Evolutionary conservation across 305 asterid genomes (phyloP), one percentile per base, ranked within the genome.

Genomic region (Petunia hybrid): DNA sequence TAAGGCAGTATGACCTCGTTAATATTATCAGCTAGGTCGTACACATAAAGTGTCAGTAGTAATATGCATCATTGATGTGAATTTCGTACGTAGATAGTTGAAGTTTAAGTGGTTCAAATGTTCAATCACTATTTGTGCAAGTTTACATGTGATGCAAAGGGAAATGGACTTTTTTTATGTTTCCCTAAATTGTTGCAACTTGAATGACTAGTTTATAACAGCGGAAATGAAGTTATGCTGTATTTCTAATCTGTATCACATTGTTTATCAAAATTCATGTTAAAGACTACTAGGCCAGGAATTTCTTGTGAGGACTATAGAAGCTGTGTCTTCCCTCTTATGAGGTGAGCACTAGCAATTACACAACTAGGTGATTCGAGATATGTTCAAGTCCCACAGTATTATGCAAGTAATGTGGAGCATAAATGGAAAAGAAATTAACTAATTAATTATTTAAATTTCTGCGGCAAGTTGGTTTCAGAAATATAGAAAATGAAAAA

Each of bases 11-110:
- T 51, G 64, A 38, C 64, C 78, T 74, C 64, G 63, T 74, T 74
- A 74, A 53, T 74, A 74, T 74, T 74, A 36, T 35, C 78, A 74
- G 78, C 38, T 46, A 74, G 16, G 64, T 53, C 64, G 1, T 53
- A 74, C 64, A 36, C 63, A 74, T 0, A 22, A 22, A 22, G 2
- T 51, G 3, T 2, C 78, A 74, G 36, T 73, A 36, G 51, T 35
- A 7, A 12, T 73, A 46, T 73, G 6, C 14, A 8, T 71, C 13
- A 36, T 36, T 51, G 64, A n/a, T 74, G 63, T 74, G 64, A 74
- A 51, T 71, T 74, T 48, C 36, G 22, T 70, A 73, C 14, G 6
- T 73, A 73, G 78, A 51, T 36, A 8, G 51, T 73, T 73, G 78
- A 73, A 22, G 31, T 22, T 22, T 22, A 22, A 22, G 31, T 22